Conservation (phyloP, 306 rosid genomes). For the Benincasa hispida region DNA sequence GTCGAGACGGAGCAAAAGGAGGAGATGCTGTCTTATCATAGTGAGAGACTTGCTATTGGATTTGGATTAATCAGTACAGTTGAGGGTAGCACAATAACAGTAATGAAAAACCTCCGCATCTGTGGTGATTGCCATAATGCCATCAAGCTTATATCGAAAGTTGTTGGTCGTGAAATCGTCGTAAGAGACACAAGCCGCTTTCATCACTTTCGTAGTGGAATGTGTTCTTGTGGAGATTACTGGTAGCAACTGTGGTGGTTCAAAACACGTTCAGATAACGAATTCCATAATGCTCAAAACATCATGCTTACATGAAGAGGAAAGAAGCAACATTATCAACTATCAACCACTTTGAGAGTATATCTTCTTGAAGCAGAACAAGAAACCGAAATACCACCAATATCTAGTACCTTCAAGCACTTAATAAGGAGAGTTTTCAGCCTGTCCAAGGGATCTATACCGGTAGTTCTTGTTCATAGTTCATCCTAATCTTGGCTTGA, state of each 20-base stretch:
- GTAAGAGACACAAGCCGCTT: conserved; percentile 26
- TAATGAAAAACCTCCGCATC: conserved; percentile 36
- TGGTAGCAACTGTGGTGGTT: conserved; percentile 10
- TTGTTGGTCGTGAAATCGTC: conserved; percentile 11
- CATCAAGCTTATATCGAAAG: conserved; percentile 14
- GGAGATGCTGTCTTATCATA: conserved; percentile 52
- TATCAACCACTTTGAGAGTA: background rate
- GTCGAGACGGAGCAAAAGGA: conserved; percentile 60
- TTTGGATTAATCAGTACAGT: conserved; percentile 56
- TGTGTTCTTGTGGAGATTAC: conserved; percentile 25
- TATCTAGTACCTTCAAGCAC: background rate
- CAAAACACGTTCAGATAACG: background rate
- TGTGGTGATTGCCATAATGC: conserved; percentile 24
- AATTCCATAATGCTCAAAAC: background rate
- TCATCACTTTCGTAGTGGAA: conserved; percentile 19
- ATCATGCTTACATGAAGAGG: background rate
- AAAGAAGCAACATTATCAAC: background rate
- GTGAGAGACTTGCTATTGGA: conserved; percentile 70
- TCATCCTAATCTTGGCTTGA: background rate
- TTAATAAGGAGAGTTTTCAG: background rate
- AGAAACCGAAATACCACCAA: background rate
- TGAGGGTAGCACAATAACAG: conserved; percentile 40
- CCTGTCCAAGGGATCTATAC: background rate
- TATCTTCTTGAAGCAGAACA: background rate
- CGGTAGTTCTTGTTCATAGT: background rate